Conservation (phyloP, 305 asterid species). For the Plantago coronopus region DNA sequence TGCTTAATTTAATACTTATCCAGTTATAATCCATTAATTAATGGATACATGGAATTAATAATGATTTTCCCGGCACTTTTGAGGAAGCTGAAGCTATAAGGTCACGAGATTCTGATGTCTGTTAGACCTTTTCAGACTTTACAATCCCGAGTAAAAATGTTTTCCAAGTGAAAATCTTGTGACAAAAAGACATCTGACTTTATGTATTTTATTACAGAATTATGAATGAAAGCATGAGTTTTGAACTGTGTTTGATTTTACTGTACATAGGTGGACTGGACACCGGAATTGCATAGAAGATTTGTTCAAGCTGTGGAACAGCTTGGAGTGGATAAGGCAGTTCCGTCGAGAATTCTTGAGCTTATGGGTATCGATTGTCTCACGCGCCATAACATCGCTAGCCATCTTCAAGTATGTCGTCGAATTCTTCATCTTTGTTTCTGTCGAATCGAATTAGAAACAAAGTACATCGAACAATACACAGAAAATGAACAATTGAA, state of each 20-base stretch:
- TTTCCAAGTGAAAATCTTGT: not conserved
- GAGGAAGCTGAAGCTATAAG: not conserved
- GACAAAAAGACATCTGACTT: too few species aligned
- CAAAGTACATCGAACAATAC: too few species aligned
- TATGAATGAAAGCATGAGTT: not conserved
- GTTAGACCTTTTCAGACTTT: not conserved
- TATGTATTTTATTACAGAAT: too few species aligned
- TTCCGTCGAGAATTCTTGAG: conserved; percentile 88
- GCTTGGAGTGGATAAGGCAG: conserved; percentile 89
- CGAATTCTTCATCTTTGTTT: not conserved
- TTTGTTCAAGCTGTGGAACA: conserved; percentile 94
- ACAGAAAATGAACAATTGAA: too few species aligned
- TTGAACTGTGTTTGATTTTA: conserved; percentile 27
- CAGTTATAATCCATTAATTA: not conserved
- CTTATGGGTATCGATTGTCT: conserved; percentile 86
- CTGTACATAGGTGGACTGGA: conserved; percentile 72
- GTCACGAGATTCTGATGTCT: not conserved
- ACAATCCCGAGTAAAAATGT: conserved; percentile 1
- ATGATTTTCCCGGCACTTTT: not conserved
- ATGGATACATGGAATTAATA: not conserved
- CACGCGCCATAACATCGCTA: conserved; percentile 88
- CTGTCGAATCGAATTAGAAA: too few species aligned
- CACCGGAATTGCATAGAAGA: conserved; percentile 79
- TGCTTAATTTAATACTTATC: not conserved
- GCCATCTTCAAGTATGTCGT: conserved; percentile 80